Evolutionary conservation across 139 green algal species (phyloP).

Genomic region (Astrephomene gubernaculifera): DNA sequence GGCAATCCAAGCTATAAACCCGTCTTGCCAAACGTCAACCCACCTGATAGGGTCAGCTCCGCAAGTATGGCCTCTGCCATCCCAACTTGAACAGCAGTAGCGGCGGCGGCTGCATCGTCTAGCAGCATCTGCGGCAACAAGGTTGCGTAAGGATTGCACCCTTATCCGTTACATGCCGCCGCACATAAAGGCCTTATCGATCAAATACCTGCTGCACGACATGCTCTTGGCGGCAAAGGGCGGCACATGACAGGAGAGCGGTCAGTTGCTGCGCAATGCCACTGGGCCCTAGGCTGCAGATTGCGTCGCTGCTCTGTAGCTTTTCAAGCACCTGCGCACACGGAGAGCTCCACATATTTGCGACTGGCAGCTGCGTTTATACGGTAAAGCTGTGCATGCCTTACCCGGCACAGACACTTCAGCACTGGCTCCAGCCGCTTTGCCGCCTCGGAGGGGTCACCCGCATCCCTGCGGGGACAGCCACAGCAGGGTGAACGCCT

Average conservation of each 20-base stretch:
- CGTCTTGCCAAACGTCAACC: too few species aligned
- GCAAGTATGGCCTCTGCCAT: not conserved
- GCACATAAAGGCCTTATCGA: not conserved
- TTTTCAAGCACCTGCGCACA: not conserved
- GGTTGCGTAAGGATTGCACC: not conserved
- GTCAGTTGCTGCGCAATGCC: not conserved
- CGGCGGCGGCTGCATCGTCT: not conserved
- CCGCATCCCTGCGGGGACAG: constrained; percentile 13
- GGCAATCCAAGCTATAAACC: too few species aligned
- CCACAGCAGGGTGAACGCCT: too few species aligned
- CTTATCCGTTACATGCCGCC: not conserved
- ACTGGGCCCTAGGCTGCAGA: not conserved
- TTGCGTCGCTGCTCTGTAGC: not conserved
- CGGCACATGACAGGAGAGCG: not conserved
- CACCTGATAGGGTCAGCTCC: not conserved
- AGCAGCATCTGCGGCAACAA: not conserved
- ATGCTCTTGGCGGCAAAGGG: not conserved
- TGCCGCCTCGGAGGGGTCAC: not conserved
- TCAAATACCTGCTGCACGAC: not conserved
- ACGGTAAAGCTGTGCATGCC: not conserved
- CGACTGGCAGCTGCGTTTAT: not conserved
- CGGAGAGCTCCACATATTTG: not conserved
- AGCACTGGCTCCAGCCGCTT: constrained; percentile 8
- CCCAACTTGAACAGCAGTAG: not conserved
- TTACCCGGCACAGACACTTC: constrained; percentile 28